phyloP scores from a whole-genome alignment of 2,329 filamentous ascomycete species.

The Anisogramma anomala region DNA sequence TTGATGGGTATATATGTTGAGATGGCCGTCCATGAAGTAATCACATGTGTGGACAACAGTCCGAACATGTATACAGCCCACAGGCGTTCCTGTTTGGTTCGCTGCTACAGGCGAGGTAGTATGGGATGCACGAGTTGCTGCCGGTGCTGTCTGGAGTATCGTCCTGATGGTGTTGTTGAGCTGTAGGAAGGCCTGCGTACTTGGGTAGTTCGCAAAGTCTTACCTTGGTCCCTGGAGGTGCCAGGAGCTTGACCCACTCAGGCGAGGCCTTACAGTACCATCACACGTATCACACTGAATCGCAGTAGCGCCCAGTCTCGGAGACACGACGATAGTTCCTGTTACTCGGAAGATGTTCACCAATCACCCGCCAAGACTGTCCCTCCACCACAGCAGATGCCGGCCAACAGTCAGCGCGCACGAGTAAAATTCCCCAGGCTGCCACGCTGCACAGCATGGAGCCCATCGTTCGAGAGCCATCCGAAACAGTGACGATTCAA shows the following conservation, averaged over 20 bases:
- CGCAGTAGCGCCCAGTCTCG: background rate
- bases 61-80: too few relatives aligned
- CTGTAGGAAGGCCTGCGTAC: too few relatives aligned
- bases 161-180: too few relatives aligned
- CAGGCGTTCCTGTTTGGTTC: too few relatives aligned
- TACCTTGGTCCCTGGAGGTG: background rate
- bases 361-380: background rate
- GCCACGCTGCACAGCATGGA: background rate
- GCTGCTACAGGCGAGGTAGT: too few relatives aligned
- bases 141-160: too few relatives aligned
- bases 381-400: background rate
- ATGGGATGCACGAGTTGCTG: too few relatives aligned
- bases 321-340: background rate
- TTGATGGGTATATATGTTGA: background rate
- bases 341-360: background rate
- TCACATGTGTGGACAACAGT: too few relatives aligned
- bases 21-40: too few relatives aligned
- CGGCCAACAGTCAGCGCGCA: background rate
- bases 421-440: background rate
- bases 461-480: too few relatives aligned
- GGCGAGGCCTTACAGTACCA: too few relatives aligned
- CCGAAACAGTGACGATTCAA: too few relatives aligned
- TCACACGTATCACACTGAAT: background rate
- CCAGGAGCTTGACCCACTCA: background rate
- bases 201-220: background rate